Percentiles rank a stretch among this genome's conserved stretches.
Conservation (phyloP, 164 flowering plant species). For the Magnolia changhungtana region DNA sequence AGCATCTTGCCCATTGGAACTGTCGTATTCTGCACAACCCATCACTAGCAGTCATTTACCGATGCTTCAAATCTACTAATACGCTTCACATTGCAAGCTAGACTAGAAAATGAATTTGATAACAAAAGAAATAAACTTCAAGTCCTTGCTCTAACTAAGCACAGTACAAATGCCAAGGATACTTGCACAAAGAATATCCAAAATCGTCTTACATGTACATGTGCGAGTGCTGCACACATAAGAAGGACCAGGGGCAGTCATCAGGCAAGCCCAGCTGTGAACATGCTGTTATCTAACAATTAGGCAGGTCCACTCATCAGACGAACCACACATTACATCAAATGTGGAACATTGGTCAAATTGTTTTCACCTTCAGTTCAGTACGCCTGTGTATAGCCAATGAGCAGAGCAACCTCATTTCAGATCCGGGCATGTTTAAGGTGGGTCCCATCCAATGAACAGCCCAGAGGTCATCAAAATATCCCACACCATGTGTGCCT, state of each 20-base stretch:
- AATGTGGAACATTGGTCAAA: background rate
- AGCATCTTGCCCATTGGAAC: slow-evolving; percentile 38
- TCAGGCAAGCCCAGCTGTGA: background rate
- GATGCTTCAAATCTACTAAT: too few species aligned
- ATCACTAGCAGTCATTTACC: slow-evolving; percentile 9
- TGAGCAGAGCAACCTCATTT: background rate
- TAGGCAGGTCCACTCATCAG: background rate
- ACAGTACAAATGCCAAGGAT: background rate
- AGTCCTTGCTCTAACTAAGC: background rate
- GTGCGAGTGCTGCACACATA: background rate
- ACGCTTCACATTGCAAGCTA: too few species aligned
- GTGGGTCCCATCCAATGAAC: background rate
- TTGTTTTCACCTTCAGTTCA: background rate
- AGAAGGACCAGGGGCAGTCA: background rate
- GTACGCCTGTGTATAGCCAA: background rate
- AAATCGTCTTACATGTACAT: background rate
- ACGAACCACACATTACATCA: background rate
- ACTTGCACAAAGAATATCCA: background rate
- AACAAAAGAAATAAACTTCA: too few species aligned
- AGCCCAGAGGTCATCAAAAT: background rate
- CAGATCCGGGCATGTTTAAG: background rate
- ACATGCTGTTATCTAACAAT: background rate
- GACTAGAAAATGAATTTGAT: too few species aligned
- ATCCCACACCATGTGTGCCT: background rate
- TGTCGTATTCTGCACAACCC: slow-evolving; percentile 44